Evolutionary conservation across 2,329 filamentous ascomycete genomes (phyloP).

Genomic region (Monosporascus sp.): DNA sequence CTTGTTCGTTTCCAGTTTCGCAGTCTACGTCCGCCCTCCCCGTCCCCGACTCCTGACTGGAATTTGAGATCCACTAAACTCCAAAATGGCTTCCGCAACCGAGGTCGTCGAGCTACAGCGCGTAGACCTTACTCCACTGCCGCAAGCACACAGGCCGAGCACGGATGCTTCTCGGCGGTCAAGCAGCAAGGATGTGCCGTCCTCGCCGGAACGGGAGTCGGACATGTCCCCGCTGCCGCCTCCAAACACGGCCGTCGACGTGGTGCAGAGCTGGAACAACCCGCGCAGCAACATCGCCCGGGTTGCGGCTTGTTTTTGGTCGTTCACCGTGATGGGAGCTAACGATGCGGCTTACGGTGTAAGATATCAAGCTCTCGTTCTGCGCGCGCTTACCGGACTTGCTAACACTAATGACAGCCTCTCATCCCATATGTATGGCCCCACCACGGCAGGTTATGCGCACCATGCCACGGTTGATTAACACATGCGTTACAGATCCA

Average conservation of each 20-base stretch:
- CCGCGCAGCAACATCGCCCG: conserved; percentile 42
- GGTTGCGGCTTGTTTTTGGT: conserved; percentile 49
- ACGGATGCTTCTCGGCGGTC: not conserved
- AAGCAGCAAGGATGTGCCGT: too few species aligned
- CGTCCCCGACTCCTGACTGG: too few species aligned
- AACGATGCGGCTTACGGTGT: conserved; percentile 56
- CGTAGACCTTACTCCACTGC: too few species aligned
- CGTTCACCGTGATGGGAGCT: conserved; percentile 51
- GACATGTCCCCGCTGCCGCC: conserved; percentile 9
- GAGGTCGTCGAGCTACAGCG: too few species aligned
- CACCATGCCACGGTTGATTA: not conserved
- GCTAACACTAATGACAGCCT: conserved; percentile 26
- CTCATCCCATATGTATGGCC: conserved; percentile 44
- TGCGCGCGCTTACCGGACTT: not conserved
- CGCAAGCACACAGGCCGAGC: too few species aligned
- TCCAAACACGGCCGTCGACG: conserved; percentile 14
- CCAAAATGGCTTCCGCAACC: too few species aligned
- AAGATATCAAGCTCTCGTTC: conserved; percentile 19
- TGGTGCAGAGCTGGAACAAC: conserved; percentile 43
- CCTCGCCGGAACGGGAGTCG: too few species aligned
- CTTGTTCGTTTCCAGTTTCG: too few species aligned
- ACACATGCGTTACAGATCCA: conserved; percentile 30
- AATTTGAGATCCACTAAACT: too few species aligned
- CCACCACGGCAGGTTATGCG: not conserved
- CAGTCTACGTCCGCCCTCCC: too few species aligned